Percentiles rank a stretch among this genome's conserved stretches.
These are phyloP conservation scores for Candida insectalens DNA, from an alignment of 805 yeast genomes.

Conservation along the genomic window DNA sequence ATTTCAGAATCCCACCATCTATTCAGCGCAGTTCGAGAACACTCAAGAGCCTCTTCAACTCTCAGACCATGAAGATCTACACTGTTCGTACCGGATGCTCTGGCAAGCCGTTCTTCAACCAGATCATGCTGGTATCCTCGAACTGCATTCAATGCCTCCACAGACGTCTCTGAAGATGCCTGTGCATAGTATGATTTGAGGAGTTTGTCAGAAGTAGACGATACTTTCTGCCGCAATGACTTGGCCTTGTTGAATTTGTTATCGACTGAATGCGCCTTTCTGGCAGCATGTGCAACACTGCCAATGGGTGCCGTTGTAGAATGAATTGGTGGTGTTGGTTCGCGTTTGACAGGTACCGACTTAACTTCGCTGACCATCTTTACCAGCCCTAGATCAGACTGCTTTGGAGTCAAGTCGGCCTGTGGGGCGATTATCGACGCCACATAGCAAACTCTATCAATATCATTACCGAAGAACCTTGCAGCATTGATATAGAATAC, in stretches of 20 bases:
- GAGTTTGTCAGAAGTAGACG: neutral
- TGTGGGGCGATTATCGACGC: constrained; percentile 17
- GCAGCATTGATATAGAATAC: constrained; percentile 30
- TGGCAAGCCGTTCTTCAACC: neutral
- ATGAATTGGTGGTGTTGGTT: neutral
- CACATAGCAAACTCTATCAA: constrained; percentile 26
- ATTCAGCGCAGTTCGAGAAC: constrained; percentile 26
- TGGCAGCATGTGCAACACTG: too few relatives aligned
- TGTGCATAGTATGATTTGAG: neutral
- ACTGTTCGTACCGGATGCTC: constrained; percentile 12
- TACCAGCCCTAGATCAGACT: too few relatives aligned
- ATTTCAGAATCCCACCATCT: constrained; percentile 62
- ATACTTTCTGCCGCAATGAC: neutral
- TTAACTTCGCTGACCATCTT: too few relatives aligned
- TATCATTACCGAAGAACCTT: constrained; percentile 35
- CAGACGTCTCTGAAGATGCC: neutral
- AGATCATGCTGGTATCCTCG: neutral
- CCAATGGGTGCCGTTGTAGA: too few relatives aligned
- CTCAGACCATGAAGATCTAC: constrained; percentile 52
- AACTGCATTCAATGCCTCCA: neutral
- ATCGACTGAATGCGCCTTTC: neutral
- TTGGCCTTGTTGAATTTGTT: neutral
- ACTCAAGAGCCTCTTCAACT: constrained; percentile 35
- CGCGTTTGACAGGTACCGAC: neutral
- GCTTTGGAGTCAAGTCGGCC: too few relatives aligned